Base-by-base conservation (phyloP, 331 rosid species). In the Acacia pycnantha region DNA sequence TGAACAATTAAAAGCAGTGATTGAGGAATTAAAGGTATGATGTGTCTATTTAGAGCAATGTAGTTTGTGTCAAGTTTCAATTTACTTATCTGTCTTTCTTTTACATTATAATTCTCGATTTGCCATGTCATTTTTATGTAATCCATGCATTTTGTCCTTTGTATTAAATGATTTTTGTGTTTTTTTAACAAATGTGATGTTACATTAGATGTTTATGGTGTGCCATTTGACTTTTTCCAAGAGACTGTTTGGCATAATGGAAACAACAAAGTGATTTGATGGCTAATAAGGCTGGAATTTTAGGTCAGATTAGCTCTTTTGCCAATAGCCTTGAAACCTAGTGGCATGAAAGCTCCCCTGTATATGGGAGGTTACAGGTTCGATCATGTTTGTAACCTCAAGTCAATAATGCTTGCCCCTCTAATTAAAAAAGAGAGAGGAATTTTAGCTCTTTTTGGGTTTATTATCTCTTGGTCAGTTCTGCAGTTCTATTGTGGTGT, bases 1-100 rank as follows among this genome's bases (percentile, higher is more conserved):
- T 82, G 99, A 94, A 88, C 97, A 90, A 37, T 81, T 92, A 68
- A 94, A 92, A 89, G 51, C 84, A 81, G 84, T 86, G 79, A 84
- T 94, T 70, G 97, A 94, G 79, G 95, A 94, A 83, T 87, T 92
- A 75, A 94, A 96, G 97, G 99, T 96, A 85, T 48, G 48, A 43
- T 19, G 26, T 61, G 54, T 24, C 73, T 43, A 15, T 48, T 50
- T 48, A 31, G 16, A 37, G 37, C 75, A 6, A 48, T 82, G 15
- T 10, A 40, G 56, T 31, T 21, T 41, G 33, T 51, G 48, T 21
- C 31, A 74, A 16, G 78, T 51, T 53, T 74, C 11, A 19, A 33
- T 33, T 31, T 74, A 33, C 47, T 53, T 31, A 14, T 53, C 13
- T 16, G 48, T 33, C 33, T 51, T 74, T 53, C 21, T 18, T 11